Conservation (phyloP, 208 protist genomes). For the Trypanosoma boissoni region DNA sequence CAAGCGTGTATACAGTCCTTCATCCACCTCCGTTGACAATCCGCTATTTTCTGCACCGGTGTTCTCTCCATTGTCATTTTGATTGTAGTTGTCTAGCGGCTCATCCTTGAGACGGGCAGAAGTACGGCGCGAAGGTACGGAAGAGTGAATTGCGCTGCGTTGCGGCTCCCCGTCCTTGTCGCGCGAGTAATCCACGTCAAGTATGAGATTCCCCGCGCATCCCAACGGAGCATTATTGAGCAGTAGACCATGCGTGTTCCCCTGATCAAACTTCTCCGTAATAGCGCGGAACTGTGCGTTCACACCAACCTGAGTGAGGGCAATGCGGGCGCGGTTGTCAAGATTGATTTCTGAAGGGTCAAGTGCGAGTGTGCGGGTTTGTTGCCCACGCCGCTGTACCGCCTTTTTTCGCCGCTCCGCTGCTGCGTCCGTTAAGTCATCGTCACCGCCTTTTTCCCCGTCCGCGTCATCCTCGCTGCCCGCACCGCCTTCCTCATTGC, state of each 20-base stretch:
- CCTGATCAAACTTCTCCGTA: conserved; percentile 89
- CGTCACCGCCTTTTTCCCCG: conserved; percentile 24
- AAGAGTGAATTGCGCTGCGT: too few relatives aligned
- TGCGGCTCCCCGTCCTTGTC: conserved; percentile 19
- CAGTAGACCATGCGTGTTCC: conserved; percentile 83
- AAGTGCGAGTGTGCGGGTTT: conserved; percentile 69
- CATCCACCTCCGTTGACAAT: too few relatives aligned
- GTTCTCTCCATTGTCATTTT: background rate
- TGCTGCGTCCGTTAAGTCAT: conserved; percentile 6
- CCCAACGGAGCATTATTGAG: conserved; percentile 84
- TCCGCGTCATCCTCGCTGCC: conserved; percentile 27
- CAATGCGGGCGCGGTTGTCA: conserved; percentile 59
- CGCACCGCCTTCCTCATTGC: conserved; percentile 49
- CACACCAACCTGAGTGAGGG: conserved; percentile 70
- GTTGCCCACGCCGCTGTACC: conserved; percentile 17
- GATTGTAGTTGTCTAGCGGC: too few relatives aligned
- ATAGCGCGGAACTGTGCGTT: conserved; percentile 88
- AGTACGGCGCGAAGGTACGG: too few relatives aligned
- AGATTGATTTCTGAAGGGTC: conserved; percentile 84
- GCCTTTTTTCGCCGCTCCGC: conserved; percentile 23
- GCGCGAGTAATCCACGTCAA: conserved; percentile 80
- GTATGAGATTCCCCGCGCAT: conserved; percentile 72
- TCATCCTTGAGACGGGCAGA: too few relatives aligned
- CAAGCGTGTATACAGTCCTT: background rate
- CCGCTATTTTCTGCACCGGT: background rate